Percentiles rank a stretch among this genome's conserved stretches.
Conservation (phyloP, 1,139 yeast genomes). For the Diutina neorugosa region DNA sequence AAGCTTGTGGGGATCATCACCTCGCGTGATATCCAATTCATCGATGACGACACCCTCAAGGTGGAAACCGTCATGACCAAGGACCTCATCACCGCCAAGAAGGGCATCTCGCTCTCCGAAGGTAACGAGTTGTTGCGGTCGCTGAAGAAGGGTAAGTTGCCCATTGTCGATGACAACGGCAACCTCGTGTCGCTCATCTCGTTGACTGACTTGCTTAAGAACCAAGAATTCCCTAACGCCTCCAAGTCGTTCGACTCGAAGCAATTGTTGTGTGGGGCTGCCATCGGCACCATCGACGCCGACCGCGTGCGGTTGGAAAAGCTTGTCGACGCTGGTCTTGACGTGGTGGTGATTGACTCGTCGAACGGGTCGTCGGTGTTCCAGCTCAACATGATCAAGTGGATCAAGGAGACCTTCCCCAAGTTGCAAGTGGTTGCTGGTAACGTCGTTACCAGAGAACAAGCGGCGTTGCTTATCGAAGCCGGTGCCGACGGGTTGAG, state of each 20-base stretch:
- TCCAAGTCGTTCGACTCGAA: conserved; percentile 87
- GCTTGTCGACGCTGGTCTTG: conserved; percentile 94
- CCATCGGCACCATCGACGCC: conserved; percentile 86
- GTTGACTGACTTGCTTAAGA: conserved; percentile 94
- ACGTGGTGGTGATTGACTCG: conserved; percentile 90
- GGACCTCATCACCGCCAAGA: conserved; percentile 71
- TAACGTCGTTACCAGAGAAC: conserved; percentile 97
- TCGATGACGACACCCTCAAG: conserved; percentile 51
- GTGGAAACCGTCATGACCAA: conserved; percentile 83
- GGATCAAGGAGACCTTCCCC: conserved; percentile 76
- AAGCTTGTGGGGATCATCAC: conserved; percentile 92
- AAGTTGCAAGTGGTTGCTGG: conserved; percentile 88
- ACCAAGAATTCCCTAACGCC: conserved; percentile 86
- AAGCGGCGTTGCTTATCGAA: conserved; percentile 88
- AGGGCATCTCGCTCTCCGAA: conserved; percentile 70
- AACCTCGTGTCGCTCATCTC: conserved; percentile 81
- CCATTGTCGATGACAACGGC: conserved; percentile 71
- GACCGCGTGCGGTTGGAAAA: conserved; percentile 76
- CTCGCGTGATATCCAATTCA: conserved; percentile 94
- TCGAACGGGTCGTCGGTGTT: conserved; percentile 95
- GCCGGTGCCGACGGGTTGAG: conserved; percentile 98
- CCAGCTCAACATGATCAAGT: conserved; percentile 87
- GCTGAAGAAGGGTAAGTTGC: conserved; percentile 96
- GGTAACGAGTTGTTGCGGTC: conserved; percentile 86
- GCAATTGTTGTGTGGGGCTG: conserved; percentile 97